Percentiles rank a stretch among this genome's conserved stretches.
phyloP scores from a whole-genome alignment of 148 eudicot species.

The Camellia granthamiana region DNA sequence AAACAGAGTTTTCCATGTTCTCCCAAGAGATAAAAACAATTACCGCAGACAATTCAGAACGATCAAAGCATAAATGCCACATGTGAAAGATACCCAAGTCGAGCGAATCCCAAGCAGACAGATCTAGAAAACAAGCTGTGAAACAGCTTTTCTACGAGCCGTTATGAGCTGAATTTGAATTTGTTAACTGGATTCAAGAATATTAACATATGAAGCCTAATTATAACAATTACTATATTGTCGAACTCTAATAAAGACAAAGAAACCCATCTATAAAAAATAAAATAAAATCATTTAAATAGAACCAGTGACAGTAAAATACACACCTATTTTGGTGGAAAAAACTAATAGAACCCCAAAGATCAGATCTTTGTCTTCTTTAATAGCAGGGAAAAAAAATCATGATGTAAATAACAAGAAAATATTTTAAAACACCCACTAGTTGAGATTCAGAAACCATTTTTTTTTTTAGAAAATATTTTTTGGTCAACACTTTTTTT shows the following conservation, averaged over 20 bases:
- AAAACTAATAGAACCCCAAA: not conserved
- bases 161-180: not conserved
- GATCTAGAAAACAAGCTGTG: not conserved
- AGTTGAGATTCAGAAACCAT: slow-evolving; percentile 31
- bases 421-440: slow-evolving; percentile 12
- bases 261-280: no score
- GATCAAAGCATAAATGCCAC: not conserved
- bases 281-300: not conserved
- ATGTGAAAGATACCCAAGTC: not conserved
- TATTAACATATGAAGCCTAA: not conserved
- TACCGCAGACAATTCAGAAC: not conserved
- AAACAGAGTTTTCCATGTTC: not conserved
- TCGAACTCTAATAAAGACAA: not conserved
- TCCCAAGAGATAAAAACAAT: not conserved
- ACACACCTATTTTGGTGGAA: not conserved
- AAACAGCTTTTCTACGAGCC: not conserved
- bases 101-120: slow-evolving; percentile 9
- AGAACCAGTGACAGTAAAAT: not conserved
- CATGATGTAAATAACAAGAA: not conserved
- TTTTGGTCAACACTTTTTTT: slow-evolving; percentile 33
- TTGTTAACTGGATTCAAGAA: not conserved
- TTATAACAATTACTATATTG: not conserved
- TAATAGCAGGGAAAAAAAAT: not conserved
- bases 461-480: not conserved
- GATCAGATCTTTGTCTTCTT: no score